Evolutionary conservation across 306 rosid genomes (phyloP).

Genomic region (Vicia faba): DNA sequence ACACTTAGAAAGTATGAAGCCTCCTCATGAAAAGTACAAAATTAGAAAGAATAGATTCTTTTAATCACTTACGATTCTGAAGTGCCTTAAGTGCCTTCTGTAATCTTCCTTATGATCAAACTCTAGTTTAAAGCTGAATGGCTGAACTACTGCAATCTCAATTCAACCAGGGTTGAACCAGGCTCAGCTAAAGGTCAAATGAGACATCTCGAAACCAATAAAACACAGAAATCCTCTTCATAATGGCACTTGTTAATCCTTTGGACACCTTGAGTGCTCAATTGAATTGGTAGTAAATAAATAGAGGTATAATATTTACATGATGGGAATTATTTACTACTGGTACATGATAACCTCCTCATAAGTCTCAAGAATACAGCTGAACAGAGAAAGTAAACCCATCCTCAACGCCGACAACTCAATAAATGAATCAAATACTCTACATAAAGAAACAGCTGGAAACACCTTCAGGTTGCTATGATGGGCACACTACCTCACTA

Average conservation of each 20-base stretch:
- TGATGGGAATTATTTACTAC: constrained; percentile 26
- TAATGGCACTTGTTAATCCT: not conserved
- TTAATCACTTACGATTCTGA: not conserved
- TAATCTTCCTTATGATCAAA: not conserved
- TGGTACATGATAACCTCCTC: constrained; percentile 42
- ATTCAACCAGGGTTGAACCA: not conserved
- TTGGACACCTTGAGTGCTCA: constrained; percentile 32
- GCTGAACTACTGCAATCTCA: not conserved
- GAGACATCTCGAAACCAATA: not conserved
- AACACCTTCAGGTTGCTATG: constrained; percentile 26
- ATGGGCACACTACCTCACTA: constrained; percentile 45
- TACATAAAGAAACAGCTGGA: constrained; percentile 24
- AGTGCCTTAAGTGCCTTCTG: not conserved
- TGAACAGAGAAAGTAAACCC: constrained; percentile 30
- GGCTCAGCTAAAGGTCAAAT: no score
- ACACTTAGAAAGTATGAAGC: no score
- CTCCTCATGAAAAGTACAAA: no score
- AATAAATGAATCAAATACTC: constrained; percentile 25
- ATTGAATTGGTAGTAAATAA: constrained; percentile 19
- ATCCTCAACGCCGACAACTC: constrained; percentile 12
- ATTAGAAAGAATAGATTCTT: not conserved
- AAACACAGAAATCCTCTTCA: not conserved
- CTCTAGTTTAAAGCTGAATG: not conserved
- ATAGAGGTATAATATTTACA: constrained; percentile 39
- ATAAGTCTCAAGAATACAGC: constrained; percentile 21